Evolutionary conservation across 371 early-diverging fungal species (phyloP).

Genomic region (Thermomucor indicae-seudaticae): DNA sequence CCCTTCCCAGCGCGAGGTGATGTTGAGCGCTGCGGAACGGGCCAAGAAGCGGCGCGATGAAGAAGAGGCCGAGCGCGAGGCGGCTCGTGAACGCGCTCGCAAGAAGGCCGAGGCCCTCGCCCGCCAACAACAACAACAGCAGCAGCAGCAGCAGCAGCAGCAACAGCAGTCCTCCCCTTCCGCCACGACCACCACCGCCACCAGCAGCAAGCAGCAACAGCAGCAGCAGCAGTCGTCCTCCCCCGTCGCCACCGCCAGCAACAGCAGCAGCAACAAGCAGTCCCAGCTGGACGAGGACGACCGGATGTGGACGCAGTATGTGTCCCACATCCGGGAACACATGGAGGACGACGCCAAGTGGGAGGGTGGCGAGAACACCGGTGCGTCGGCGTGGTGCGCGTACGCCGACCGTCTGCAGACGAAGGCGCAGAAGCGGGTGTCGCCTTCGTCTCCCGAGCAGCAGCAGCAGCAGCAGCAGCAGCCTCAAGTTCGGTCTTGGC

Average conservation of each 20-base stretch:
- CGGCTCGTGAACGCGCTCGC: slow-evolving; percentile 39
- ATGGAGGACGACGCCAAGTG: background rate
- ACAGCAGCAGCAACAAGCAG: background rate
- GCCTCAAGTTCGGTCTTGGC: background rate
- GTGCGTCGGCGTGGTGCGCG: slow-evolving; percentile 8
- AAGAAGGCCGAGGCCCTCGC: slow-evolving; percentile 37
- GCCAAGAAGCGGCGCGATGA: slow-evolving; percentile 45
- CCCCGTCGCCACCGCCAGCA: background rate
- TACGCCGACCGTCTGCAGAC: slow-evolving; percentile 6
- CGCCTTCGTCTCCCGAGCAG: too few relatives aligned
- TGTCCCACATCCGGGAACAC: slow-evolving; percentile 2
- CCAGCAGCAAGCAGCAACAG: slow-evolving; percentile 1
- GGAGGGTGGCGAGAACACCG: background rate
- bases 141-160: background rate
- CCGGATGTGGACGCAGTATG: slow-evolving; percentile 4
- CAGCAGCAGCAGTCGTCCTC: background rate
- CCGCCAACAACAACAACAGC: background rate
- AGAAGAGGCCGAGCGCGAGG: slow-evolving; percentile 42
- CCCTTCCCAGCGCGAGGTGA: slow-evolving; percentile 34
- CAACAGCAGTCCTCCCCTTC: background rate
- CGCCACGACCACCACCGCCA: background rate
- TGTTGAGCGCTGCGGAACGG: slow-evolving; percentile 45
- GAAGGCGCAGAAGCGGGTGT: too few relatives aligned
- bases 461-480: background rate
- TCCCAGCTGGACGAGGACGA: slow-evolving; percentile 6